phyloP scores from a whole-genome alignment of 148 eudicot species.

The Spergularia bocconei region DNA sequence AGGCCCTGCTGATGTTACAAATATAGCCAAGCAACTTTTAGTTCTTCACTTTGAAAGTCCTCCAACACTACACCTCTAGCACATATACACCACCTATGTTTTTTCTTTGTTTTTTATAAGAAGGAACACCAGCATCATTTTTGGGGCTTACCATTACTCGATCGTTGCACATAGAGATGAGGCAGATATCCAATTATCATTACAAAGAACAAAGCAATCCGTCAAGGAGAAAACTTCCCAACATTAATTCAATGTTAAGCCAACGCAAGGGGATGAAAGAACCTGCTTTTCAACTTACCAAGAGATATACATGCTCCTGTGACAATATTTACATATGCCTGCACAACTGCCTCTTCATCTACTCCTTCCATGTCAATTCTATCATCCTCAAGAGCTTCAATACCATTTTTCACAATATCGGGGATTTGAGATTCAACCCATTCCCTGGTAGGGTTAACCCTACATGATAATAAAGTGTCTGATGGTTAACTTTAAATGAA shows the following conservation, averaged over 20 bases:
- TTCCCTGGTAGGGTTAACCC: slow-evolving; percentile 72
- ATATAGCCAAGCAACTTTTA: no score
- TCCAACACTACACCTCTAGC: neutral
- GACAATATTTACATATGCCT: slow-evolving; percentile 87
- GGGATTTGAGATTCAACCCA: slow-evolving; percentile 97
- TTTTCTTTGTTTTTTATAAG: neutral
- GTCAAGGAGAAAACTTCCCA: neutral
- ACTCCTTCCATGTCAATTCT: slow-evolving; percentile 56
- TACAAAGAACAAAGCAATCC: neutral
- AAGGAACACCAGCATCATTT: neutral
- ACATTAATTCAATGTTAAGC: neutral
- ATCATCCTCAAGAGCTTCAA: slow-evolving; percentile 58
- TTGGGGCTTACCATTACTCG: neutral
- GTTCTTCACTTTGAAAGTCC: neutral
- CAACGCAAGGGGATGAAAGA: neutral
- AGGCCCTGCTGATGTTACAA: neutral
- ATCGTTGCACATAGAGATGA: neutral
- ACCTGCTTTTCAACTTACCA: slow-evolving; percentile 47
- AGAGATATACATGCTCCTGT: slow-evolving; percentile 93
- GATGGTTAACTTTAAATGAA: neutral
- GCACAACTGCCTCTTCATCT: slow-evolving; percentile 78
- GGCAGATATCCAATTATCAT: neutral
- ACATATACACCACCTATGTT: neutral
- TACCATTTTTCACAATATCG: slow-evolving; percentile 57
- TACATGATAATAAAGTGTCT: slow-evolving; percentile 24